Conservation (phyloP, 345 rosid genomes). For the Syzygium oleosum region DNA sequence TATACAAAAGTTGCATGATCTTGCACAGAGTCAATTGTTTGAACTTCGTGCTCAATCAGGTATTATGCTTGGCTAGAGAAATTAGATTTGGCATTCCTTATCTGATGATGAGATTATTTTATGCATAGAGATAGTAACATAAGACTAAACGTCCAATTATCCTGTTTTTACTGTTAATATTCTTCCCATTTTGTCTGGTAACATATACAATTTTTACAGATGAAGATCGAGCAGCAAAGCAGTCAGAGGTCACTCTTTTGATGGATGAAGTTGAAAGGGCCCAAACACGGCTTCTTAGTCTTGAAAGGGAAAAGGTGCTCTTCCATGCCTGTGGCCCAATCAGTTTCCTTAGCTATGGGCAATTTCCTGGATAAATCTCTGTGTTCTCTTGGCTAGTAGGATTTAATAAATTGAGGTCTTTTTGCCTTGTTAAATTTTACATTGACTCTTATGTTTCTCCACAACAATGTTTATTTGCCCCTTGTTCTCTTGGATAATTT, state of each 20-base stretch:
- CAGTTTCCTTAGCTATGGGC: neutral
- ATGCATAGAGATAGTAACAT: neutral
- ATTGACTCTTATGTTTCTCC: neutral
- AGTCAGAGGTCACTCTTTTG: slow-evolving; percentile 84
- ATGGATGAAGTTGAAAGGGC: slow-evolving; percentile 99
- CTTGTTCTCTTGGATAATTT: neutral
- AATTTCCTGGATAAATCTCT: neutral
- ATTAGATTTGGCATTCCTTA: neutral
- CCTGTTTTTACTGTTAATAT: neutral
- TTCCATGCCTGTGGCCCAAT: neutral
- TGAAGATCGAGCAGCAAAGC: slow-evolving; percentile 88
- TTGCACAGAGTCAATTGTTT: slow-evolving; percentile 96
- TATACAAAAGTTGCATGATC: slow-evolving; percentile 95
- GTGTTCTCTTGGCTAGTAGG: neutral
- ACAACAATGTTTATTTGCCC: neutral
- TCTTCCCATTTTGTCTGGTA: neutral
- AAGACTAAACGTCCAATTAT: neutral
- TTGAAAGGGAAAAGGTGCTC: slow-evolving; percentile 92
- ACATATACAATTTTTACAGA: slow-evolving; percentile 35
- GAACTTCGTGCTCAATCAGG: slow-evolving; percentile 98
- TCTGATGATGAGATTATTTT: neutral
- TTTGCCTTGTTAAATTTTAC: neutral
- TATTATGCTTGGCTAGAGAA: slow-evolving; percentile 7
- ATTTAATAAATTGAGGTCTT: neutral
- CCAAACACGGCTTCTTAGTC: slow-evolving; percentile 85